phyloP scores from a whole-genome alignment of 2,329 filamentous ascomycete genomes.

The Pyrenophora tritici-repentis region DNA sequence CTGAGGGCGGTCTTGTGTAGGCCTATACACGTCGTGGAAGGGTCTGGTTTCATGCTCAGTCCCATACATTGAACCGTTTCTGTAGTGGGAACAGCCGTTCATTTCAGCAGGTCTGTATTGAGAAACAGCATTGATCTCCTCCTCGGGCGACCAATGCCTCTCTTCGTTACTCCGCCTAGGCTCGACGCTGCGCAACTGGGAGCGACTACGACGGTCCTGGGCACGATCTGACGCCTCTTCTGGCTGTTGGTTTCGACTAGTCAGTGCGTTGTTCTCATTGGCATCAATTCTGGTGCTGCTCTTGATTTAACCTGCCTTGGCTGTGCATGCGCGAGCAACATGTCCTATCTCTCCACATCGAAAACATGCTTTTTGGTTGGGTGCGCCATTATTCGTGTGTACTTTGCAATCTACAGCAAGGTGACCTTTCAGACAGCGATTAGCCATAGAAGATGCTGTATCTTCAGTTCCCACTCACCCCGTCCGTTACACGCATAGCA shows the following conservation, averaged over 20 bases:
- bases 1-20: too few relatives aligned
- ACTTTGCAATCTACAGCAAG: background rate
- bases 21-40: too few relatives aligned
- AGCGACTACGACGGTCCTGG: background rate
- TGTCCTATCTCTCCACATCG: background rate
- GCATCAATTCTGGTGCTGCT: background rate
- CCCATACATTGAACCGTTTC: too few relatives aligned
- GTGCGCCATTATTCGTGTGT: background rate
- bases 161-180: background rate
- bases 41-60: too few relatives aligned
- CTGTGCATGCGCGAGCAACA: background rate
- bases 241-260: background rate
- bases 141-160: background rate
- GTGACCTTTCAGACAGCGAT: background rate
- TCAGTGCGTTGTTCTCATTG: background rate
- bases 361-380: background rate
- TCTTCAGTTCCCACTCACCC: background rate
- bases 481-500: background rate
- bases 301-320: background rate
- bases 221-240: background rate
- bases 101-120: too few relatives aligned
- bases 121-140: too few relatives aligned
- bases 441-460: background rate
- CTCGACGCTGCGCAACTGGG: background rate
- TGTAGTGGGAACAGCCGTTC: too few relatives aligned